Evolutionary conservation across 306 rosid species (phyloP).

Genomic region (Astragalus glycyphyllos): DNA sequence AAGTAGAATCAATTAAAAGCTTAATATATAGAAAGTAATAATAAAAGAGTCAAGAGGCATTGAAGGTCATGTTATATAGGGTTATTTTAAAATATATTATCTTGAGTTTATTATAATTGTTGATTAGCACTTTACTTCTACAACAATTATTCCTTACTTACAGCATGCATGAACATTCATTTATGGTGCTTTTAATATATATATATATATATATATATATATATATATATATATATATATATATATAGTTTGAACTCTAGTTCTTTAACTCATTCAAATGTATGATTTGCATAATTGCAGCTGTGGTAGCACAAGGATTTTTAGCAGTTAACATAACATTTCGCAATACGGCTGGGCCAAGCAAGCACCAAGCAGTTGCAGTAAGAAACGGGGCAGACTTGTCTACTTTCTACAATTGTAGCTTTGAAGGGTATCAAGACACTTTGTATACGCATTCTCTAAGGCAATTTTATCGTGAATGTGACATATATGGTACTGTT

Average conservation of each 20-base stretch:
- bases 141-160: constrained; percentile 13
- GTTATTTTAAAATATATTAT: not conserved
- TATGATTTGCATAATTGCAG: constrained; percentile 43
- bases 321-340: constrained; percentile 79
- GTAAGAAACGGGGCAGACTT: constrained; percentile 72
- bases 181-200: not conserved
- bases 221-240: not conserved
- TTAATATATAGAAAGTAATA: not conserved
- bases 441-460: constrained; percentile 77
- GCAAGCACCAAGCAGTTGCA: constrained; percentile 83
- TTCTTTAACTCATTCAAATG: too few species aligned
- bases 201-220: not conserved
- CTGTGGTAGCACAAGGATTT: constrained; percentile 67
- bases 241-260: not conserved
- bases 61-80: constrained; percentile 1
- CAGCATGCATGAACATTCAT: not conserved
- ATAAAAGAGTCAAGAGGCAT: not conserved
- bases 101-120: not conserved
- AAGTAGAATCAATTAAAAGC: constrained; percentile 14
- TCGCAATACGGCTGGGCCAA: constrained; percentile 80
- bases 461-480: constrained; percentile 83
- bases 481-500: constrained; percentile 81
- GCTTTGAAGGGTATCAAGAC: constrained; percentile 87
- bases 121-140: constrained; percentile 14
- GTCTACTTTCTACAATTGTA: constrained; percentile 76